These are phyloP conservation scores for Trametes maxima DNA, from an alignment of 768 basidiomycete genomes.

Conservation along the genomic window DNA sequence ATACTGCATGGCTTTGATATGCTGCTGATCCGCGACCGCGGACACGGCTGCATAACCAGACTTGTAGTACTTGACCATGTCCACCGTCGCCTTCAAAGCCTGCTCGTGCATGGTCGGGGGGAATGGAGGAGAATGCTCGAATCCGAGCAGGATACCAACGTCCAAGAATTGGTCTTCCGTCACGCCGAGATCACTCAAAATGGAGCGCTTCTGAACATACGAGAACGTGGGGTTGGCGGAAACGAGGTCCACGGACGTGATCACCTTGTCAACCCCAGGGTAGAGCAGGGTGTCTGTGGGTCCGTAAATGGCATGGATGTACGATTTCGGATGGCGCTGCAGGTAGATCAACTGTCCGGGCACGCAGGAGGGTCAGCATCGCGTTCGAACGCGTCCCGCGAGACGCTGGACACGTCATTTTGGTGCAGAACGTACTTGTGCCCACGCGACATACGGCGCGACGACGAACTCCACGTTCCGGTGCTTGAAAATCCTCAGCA, in stretches of 20 bases:
- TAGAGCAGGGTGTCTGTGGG: constrained; percentile 90
- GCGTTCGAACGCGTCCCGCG: constrained; percentile 1
- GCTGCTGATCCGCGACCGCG: constrained; percentile 78
- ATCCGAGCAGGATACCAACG: constrained; percentile 89
- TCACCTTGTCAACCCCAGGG: constrained; percentile 85
- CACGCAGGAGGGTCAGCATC: constrained; percentile 7
- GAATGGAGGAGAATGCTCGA: constrained; percentile 78
- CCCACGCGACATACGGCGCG: constrained; percentile 94
- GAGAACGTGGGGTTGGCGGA: constrained; percentile 72
- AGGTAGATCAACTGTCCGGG: constrained; percentile 83
- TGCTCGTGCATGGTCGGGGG: constrained; percentile 82
- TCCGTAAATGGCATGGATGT: constrained; percentile 93
- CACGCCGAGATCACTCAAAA: constrained; percentile 69
- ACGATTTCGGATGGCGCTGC: constrained; percentile 88
- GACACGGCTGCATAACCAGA: constrained; percentile 80
- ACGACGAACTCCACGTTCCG: constrained; percentile 95
- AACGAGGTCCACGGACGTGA: constrained; percentile 82
- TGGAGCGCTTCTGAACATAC: constrained; percentile 76
- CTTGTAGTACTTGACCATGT: constrained; percentile 93
- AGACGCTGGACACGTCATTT: constrained; percentile 9
- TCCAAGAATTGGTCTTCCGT: constrained; percentile 94
- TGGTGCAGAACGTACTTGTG: constrained; percentile 69
- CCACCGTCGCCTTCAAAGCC: constrained; percentile 81
- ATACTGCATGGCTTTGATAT: constrained; percentile 80
- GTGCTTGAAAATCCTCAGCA: constrained; percentile 90